These are phyloP conservation scores for Xenosphaeropsis pyriputrescens DNA, from an alignment of 2,329 filamentous ascomycete species.

Conservation along the genomic window DNA sequence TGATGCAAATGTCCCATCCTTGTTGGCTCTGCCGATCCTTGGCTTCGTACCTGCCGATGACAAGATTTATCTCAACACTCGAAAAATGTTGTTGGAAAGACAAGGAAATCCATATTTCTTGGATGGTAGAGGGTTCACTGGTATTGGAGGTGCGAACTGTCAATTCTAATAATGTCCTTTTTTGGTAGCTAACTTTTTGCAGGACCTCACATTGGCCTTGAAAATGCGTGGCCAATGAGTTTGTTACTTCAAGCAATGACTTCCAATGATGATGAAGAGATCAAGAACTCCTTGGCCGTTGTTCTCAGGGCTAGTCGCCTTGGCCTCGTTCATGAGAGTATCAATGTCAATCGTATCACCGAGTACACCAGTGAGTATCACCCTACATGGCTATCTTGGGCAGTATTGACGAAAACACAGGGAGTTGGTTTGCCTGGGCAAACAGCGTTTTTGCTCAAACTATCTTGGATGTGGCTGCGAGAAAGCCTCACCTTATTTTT, in stretches of 20 bases:
- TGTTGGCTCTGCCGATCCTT: slow-evolving; percentile 64
- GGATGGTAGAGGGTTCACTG: slow-evolving; percentile 59
- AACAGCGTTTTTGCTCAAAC: slow-evolving; percentile 93
- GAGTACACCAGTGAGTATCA: slow-evolving; percentile 58
- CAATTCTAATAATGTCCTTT: neutral
- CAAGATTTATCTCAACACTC: slow-evolving; percentile 71
- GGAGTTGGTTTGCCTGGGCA: slow-evolving; percentile 92
- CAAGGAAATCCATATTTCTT: slow-evolving; percentile 73
- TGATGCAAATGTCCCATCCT: slow-evolving; percentile 73
- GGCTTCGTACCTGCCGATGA: slow-evolving; percentile 57
- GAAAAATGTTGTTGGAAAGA: slow-evolving; percentile 41
- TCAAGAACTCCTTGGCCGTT: slow-evolving; percentile 52
- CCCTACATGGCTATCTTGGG: slow-evolving; percentile 1
- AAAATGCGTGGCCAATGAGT: slow-evolving; percentile 95
- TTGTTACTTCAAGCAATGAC: slow-evolving; percentile 86
- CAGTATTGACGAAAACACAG: slow-evolving; percentile 15
- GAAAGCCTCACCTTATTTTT: slow-evolving; percentile 83
- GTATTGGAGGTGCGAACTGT: slow-evolving; percentile 61
- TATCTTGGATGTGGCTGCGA: slow-evolving; percentile 73
- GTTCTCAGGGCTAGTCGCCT: slow-evolving; percentile 65
- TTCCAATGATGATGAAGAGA: slow-evolving; percentile 69
- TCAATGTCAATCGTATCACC: slow-evolving; percentile 57
- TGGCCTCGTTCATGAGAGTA: slow-evolving; percentile 82
- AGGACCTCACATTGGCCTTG: slow-evolving; percentile 62
- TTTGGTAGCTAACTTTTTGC: neutral